A percentile compares a stretch with the other conserved stretches of the same genome.
These are phyloP conservation scores for Chalaropsis ovoidea DNA, from an alignment of 2,329 filamentous ascomycete species.

Conservation along the genomic window DNA sequence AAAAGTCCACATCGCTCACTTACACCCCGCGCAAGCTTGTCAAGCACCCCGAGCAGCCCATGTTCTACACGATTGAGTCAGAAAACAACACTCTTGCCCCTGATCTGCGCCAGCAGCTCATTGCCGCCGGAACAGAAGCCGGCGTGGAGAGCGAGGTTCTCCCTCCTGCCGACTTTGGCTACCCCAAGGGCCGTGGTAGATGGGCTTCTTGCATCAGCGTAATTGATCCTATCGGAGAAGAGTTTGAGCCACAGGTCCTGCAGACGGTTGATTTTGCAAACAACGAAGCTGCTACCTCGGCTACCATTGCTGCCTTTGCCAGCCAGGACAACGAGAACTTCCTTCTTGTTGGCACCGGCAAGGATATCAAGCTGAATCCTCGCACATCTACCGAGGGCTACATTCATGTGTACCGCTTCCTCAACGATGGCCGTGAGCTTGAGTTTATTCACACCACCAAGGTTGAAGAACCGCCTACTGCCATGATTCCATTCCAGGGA, in stretches of 20 bases:
- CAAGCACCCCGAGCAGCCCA: slow-evolving; percentile 73
- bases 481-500: slow-evolving; percentile 88
- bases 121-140: slow-evolving; percentile 58
- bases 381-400: slow-evolving; percentile 67
- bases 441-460: slow-evolving; percentile 97
- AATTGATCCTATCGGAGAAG: slow-evolving; percentile 54
- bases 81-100: slow-evolving; percentile 85
- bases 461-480: slow-evolving; percentile 76
- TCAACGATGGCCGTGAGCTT: slow-evolving; percentile 74
- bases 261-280: slow-evolving; percentile 73
- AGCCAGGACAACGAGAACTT: slow-evolving; percentile 84
- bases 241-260: slow-evolving; percentile 52
- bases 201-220: slow-evolving; percentile 96
- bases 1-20: slow-evolving; percentile 73
- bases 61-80: slow-evolving; percentile 89
- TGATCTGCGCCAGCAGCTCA: slow-evolving; percentile 62
- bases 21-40: slow-evolving; percentile 86
- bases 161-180: slow-evolving; percentile 75
- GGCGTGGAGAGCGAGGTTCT: slow-evolving; percentile 64
- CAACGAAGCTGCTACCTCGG: slow-evolving; percentile 85
- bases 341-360: slow-evolving; percentile 87
- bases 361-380: slow-evolving; percentile 74
- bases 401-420: slow-evolving; percentile 85
- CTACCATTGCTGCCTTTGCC: slow-evolving; percentile 73
- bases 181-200: slow-evolving; percentile 69